Base-by-base conservation (phyloP, 179 eudicot species). In the Nepenthes alata region DNA sequence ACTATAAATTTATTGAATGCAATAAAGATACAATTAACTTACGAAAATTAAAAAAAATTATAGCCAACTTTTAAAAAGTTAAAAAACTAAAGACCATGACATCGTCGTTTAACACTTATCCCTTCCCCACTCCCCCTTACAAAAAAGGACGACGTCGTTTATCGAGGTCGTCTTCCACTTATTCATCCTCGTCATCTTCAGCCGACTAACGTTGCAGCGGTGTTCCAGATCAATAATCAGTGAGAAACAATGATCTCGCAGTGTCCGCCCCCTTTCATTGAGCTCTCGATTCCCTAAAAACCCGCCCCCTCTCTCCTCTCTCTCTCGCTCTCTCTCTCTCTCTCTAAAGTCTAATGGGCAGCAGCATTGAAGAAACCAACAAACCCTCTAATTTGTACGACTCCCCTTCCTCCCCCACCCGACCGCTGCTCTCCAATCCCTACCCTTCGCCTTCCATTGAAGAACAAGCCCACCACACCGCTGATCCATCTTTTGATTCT, bases 351-450 rank as follows among this genome's bases (percentile, higher is more conserved):
- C 25, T 25, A 25, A 83, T 83, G 88, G 78, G 72, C 49, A 74
- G 25, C 25, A 25, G 73, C 66, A 53, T 62, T 13, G 86, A 81
- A 37, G 89, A 84, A 34, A 73, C 82, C 52, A 71, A 41, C 59
- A 74, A 72, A 58, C 67, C 67, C 13, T 66, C 79, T 69, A 71
- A 66, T 41, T 54, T 72, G 36, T 55, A 60, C 50, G 83, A 75
- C 47, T 48, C 80, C 2, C 52, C 86, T 39, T 57, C 78, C 4
- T 75, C 79, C 16, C 72, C 85, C 60, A 81, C 82, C 41, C 83
- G 83, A 35, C 96, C 96, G 45, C 93, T 88, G 12, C 79, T 85
- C 47, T 59, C 80, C 57, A 79, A 81, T 49, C 83, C 83, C 13
- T 63, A 79, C 8, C 67, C 78, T 37, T 67, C 77, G 34, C 63